Conservation (phyloP, 2,329 filamentous ascomycete genomes). For the Penicillium sp. region DNA sequence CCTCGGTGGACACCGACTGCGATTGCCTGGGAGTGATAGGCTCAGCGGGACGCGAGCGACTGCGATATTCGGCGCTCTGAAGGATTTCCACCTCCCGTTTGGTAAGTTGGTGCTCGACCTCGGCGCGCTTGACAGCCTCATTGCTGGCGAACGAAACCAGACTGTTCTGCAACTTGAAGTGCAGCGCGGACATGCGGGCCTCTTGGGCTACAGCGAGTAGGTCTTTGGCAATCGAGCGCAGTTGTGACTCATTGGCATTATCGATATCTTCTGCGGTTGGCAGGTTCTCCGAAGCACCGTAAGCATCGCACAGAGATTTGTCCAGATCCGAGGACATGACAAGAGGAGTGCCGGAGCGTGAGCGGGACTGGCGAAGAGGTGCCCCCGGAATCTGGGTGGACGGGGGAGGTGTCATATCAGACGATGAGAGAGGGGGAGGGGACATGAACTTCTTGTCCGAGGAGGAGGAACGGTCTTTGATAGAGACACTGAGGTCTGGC, state of each 20-base stretch:
- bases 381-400: constrained; percentile 56
- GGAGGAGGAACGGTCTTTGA: constrained; percentile 33
- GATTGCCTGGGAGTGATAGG: constrained; percentile 36
- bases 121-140: constrained; percentile 80
- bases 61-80: constrained; percentile 68
- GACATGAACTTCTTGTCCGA: constrained; percentile 40
- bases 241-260: constrained; percentile 50
- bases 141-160: constrained; percentile 79
- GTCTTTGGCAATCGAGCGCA: constrained; percentile 55
- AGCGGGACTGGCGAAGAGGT: constrained; percentile 41
- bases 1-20: constrained; percentile 38
- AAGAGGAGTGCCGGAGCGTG: constrained; percentile 31
- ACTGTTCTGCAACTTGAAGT: constrained; percentile 87
- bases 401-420: constrained; percentile 60
- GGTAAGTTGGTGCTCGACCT: constrained; percentile 90
- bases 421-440: constrained; percentile 48
- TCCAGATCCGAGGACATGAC: constrained; percentile 51
- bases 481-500: constrained; percentile 32
- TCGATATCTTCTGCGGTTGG: constrained; percentile 53
- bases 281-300: constrained; percentile 44
- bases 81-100: constrained; percentile 82
- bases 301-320: constrained; percentile 42
- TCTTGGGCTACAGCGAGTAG: constrained; percentile 58
- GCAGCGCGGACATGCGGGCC: constrained; percentile 77
- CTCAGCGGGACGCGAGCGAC: constrained; percentile 57